Evolutionary conservation across 345 rosid species (phyloP).

Genomic region (Mangifera indica): DNA sequence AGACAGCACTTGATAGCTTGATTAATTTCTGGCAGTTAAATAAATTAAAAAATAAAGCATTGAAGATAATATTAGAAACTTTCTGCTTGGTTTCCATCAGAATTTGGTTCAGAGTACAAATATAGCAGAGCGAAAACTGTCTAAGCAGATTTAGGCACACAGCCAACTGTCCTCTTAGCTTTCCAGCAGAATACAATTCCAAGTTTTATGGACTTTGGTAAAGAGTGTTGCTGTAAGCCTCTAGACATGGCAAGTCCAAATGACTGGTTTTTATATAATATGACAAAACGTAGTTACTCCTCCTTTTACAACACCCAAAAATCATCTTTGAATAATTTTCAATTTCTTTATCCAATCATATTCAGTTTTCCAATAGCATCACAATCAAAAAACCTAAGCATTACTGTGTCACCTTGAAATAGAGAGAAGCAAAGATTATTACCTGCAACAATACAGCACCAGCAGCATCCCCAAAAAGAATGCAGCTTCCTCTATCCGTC

Average conservation of each 20-base stretch:
- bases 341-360: not conserved
- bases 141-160: not conserved
- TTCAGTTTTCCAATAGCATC: not conserved
- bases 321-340: not conserved
- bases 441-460: slow-evolving; percentile 95
- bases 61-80: not conserved
- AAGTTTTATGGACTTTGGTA: not conserved
- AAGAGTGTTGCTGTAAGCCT: not conserved
- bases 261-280: too few relatives aligned
- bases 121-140: not conserved
- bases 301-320: too few relatives aligned
- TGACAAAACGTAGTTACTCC: too few relatives aligned
- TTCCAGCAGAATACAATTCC: not conserved
- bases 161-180: not conserved
- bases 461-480: slow-evolving; percentile 94
- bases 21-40: not conserved
- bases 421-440: slow-evolving; percentile 11
- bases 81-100: not conserved
- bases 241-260: not conserved
- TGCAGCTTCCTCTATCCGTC: slow-evolving; percentile 92
- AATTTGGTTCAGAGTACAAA: not conserved
- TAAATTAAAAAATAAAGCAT: not conserved
- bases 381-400: not conserved
- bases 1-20: not conserved
- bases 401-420: not conserved